phyloP scores from a whole-genome alignment of 192 early-diverging fungal species.

The Gonapodya prolifera region DNA sequence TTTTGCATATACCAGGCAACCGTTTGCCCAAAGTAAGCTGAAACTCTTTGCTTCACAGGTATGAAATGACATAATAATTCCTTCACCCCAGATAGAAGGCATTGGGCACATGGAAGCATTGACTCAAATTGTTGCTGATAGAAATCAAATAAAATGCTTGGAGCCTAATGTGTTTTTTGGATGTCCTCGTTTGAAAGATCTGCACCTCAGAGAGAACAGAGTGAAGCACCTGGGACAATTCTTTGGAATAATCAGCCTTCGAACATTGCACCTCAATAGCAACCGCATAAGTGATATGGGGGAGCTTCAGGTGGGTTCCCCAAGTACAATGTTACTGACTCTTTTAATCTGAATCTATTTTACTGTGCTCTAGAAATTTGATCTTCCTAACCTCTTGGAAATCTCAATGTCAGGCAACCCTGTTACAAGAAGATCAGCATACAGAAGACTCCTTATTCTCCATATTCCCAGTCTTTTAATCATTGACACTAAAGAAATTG shows the following conservation, averaged over 20 bases:
- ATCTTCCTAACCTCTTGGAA: constrained; percentile 38
- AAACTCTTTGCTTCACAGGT: not conserved
- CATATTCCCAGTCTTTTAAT: constrained; percentile 33
- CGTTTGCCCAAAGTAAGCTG: constrained; percentile 29
- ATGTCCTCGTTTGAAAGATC: constrained; percentile 33
- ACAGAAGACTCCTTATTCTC: constrained; percentile 31
- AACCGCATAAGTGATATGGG: constrained; percentile 40
- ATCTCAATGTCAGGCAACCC: constrained; percentile 32
- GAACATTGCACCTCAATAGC: constrained; percentile 26
- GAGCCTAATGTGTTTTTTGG: constrained; percentile 38
- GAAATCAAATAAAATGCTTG: constrained; percentile 43
- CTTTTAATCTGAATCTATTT: constrained; percentile 1
- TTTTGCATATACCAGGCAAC: constrained; percentile 40
- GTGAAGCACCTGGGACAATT: constrained; percentile 37
- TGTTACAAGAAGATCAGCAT: constrained; percentile 37
- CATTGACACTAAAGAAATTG: constrained; percentile 41
- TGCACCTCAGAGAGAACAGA: constrained; percentile 45
- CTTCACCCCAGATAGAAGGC: constrained; percentile 30
- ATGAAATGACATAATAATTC: not conserved
- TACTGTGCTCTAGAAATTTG: constrained; percentile 33
- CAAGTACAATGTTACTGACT: constrained; percentile 3
- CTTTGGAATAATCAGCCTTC: constrained; percentile 38
- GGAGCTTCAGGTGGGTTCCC: constrained; percentile 35
- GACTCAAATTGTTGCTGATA: constrained; percentile 39
- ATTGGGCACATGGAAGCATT: constrained; percentile 39